phyloP scores from a whole-genome alignment of 352 stramenopile genomes.

The Phytophthora fragariaefolia region DNA sequence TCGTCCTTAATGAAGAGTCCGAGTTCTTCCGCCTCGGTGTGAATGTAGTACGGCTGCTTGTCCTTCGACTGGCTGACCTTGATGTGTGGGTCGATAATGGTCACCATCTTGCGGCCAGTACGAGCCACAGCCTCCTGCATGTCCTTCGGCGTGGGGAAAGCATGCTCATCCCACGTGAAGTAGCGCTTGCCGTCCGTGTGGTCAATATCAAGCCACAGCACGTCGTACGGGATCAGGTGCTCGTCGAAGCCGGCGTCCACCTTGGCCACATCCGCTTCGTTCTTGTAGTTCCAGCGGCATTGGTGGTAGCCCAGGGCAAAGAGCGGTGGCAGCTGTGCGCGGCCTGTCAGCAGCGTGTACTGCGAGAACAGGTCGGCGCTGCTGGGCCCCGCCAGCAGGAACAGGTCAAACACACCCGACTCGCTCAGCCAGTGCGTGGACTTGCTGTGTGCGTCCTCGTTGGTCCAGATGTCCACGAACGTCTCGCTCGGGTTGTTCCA shows the following conservation, averaged over 20 bases:
- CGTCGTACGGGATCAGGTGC: conserved; percentile 98
- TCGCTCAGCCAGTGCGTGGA: conserved; percentile 95
- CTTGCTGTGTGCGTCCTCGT: conserved; percentile 52
- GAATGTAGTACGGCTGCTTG: conserved; percentile 90
- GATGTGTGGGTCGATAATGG: conserved; percentile 99
- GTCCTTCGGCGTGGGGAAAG: conserved; percentile 94
- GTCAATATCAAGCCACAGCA: conserved; percentile 99
- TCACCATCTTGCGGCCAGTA: conserved; percentile 98
- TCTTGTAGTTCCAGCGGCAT: conserved; percentile 99
- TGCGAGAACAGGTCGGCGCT: conserved; percentile 88
- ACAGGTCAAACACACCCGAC: conserved; percentile 97
- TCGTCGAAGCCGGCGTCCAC: conserved; percentile 94
- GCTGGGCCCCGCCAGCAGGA: conserved; percentile 93
- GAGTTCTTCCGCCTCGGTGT: conserved; percentile 78
- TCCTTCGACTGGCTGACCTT: conserved; percentile 93
- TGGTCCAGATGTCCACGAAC: conserved; percentile 96
- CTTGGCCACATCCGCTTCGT: conserved; percentile 95
- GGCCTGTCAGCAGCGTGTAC: conserved; percentile 95
- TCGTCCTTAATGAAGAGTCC: conserved; percentile 98
- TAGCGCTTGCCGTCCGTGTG: conserved; percentile 99
- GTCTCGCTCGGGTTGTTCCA: conserved; percentile 99
- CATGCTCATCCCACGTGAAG: conserved; percentile 96
- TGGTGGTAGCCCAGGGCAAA: conserved; percentile 99
- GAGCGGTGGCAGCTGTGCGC: conserved; percentile 92
- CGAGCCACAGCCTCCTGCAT: conserved; percentile 95